Evolutionary conservation across 2,329 filamentous ascomycete species (phyloP), one percentile per base, ranked within the genome.

Genomic region (Beauveria sp.): DNA sequence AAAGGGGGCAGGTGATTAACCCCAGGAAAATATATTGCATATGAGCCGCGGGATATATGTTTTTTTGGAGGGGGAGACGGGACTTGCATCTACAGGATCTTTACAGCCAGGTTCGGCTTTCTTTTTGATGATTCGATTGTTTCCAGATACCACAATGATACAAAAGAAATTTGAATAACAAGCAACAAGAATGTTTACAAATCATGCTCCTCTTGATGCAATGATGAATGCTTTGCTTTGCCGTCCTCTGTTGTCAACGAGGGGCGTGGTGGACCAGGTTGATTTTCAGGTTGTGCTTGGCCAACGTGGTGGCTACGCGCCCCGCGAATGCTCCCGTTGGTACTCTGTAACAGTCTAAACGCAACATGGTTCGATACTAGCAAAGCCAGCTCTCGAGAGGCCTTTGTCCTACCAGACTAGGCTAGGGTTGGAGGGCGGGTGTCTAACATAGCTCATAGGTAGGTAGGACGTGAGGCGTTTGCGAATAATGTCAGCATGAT

Each of bases 101-200:
- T 56, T 12, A 10, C 34, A 52, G 46, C 48, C 40, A 53, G 48
- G 24, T 59, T 46, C 14, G 48, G 56, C 47, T 52, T 10, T n/a
- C 30, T 46, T 26, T 50, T 59, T 53, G 26, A 59, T 44, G 56
- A 59, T 53, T 59, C 24, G n/a, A 40, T 44, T 46, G 43, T 37
- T 59, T 46, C 46, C 56, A 59, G 56, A 59, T 53, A 59, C 56
- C 56, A 59, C 26, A 30, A 55, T 40, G 46, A 55, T 55, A 26
- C 24, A 48, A 46, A 50, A 53, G 41, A 57, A 44, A 16, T 26
- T 52, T 59, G 22, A 59, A 58, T 41, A 54, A 56, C 26, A 37
- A 26, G 30, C 41, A 55, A 16, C 34, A 5, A 16, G 12, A 37
- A 16, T 4, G 34, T 16, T 37, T 6, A 1, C 14, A 37, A 37